Percentiles rank a stretch among this genome's conserved stretches.
Evolutionary conservation across 2,329 filamentous ascomycete genomes (phyloP).

Genomic region (Fusarium tricinctum): DNA sequence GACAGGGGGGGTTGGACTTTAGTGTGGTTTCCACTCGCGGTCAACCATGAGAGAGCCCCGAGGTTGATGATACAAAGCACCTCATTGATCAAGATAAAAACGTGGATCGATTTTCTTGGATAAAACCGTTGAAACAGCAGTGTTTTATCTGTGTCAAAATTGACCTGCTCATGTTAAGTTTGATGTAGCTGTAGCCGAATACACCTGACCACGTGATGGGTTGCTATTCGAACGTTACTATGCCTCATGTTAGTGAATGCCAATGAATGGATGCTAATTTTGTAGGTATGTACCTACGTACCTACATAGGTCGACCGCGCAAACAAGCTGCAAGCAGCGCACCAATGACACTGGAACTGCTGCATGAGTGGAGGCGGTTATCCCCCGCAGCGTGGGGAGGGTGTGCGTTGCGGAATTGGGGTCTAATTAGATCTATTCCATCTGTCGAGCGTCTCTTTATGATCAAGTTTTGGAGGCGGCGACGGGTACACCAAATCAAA

Average conservation of each 20-base stretch:
- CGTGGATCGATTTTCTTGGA: not conserved
- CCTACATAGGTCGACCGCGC: no score
- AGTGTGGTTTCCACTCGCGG: constrained; percentile 22
- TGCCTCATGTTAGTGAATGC: not conserved
- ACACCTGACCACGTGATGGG: constrained; percentile 21
- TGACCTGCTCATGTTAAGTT: not conserved
- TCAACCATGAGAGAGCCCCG: constrained; percentile 1
- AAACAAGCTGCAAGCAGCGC: not conserved
- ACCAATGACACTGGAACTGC: constrained; percentile 2
- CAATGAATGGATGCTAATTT: not conserved
- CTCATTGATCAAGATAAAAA: not conserved
- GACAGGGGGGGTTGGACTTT: constrained; percentile 26
- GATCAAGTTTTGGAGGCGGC: not conserved
- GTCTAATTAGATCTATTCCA: not conserved
- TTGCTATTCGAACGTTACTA: not conserved
- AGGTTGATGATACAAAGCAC: not conserved
- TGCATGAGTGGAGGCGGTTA: not conserved
- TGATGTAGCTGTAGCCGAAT: not conserved
- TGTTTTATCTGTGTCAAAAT: not conserved
- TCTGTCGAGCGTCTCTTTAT: constrained; percentile 1
- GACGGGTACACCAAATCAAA: not conserved
- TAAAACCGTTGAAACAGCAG: not conserved
- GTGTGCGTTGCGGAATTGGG: not conserved
- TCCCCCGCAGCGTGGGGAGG: not conserved
- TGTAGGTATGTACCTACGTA: not conserved